Conservation (phyloP, 768 basidiomycete genomes). For the Lactarius hatsudake region DNA sequence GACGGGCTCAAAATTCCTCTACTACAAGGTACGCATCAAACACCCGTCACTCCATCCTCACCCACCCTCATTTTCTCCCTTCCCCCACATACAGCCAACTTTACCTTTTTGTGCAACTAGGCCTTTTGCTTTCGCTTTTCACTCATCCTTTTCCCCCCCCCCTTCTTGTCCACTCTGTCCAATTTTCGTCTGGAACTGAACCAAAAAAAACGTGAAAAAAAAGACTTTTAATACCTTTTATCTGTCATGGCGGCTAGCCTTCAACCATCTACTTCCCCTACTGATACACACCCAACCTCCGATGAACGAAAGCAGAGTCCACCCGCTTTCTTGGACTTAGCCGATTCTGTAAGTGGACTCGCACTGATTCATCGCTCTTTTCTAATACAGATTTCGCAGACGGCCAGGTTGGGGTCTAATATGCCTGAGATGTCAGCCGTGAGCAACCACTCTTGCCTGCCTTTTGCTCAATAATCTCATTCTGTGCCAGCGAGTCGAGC, state of each 20-base stretch:
- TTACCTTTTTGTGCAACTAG: constrained; percentile 64
- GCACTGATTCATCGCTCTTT: constrained; percentile 17
- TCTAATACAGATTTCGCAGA: constrained; percentile 41
- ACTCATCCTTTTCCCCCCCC: constrained; percentile 40
- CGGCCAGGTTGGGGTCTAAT: constrained; percentile 81
- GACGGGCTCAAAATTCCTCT: constrained; percentile 70
- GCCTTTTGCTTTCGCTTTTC: constrained; percentile 40
- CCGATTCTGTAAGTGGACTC: constrained; percentile 72
- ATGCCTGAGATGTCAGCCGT: constrained; percentile 85
- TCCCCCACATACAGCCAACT: constrained; percentile 38
- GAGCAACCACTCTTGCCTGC: constrained; percentile 37
- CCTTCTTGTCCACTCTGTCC: constrained; percentile 42
- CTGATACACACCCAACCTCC: constrained; percentile 64
- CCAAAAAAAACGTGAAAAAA: constrained; percentile 54
- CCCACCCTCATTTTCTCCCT: constrained; percentile 28
- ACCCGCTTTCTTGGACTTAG: constrained; percentile 89
- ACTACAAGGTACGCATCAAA: constrained; percentile 54
- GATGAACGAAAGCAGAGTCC: constrained; percentile 83
- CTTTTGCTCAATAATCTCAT: constrained; percentile 14
- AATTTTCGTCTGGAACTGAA: constrained; percentile 47
- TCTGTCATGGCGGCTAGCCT: constrained; percentile 64
- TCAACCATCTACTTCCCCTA: constrained; percentile 70
- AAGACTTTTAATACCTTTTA: constrained; percentile 41
- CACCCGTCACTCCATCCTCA: constrained; percentile 28
- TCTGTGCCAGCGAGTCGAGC: constrained; percentile 68